Base-by-base conservation (phyloP, 306 rosid genomes). In the Lotus japonicus region DNA sequence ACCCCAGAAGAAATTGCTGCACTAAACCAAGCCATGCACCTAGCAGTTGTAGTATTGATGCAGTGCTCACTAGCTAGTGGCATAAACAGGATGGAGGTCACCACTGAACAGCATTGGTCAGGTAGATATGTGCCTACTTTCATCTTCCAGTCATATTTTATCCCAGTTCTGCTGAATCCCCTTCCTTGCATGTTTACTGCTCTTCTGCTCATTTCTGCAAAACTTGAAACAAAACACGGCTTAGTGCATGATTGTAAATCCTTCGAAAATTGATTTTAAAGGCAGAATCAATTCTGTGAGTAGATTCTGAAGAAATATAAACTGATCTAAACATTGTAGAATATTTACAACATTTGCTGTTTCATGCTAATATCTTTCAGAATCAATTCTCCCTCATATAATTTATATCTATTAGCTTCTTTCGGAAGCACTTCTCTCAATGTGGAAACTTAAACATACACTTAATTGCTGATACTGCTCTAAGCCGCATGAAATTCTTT, bases 11-110 rank as follows among this genome's bases (percentile, higher is more conserved):
- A 83, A 82, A 86, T 66, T 48, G 92, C 86, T 58, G 90, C 88
- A 49, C 86, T 62, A 66, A 88, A 86, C 92, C 95, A 90, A 11
- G 87, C 87, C 95, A 91, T 91, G 79, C 89, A 84, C 70, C 97
- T 77, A 21, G 83, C 66, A 0, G 86, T 86, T 1, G 85, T 80
- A 61, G 84, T 58, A 50, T 83, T 76, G 36, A 89, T 70, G 73
- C 84, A 59, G 54, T 74, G 44, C 67, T 91, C 92, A 0, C 64
- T 72, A 7, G 14, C 44, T 12, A 83, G 57, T 0, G 89, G 95
- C 81, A 61, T 76, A 76, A 91, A 91, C 13, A 88, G 65, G 51
- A 88, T 78, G 70, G 87, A 86, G 75, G 89, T 83, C 21, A 91
- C 64, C 17, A 91, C 84, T 5, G 92, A 73, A 60, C 85, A 86